These are phyloP conservation scores for Debaryomycetaceae sp. DNA, from an alignment of 1,139 yeast genomes.

Conservation along the genomic window DNA sequence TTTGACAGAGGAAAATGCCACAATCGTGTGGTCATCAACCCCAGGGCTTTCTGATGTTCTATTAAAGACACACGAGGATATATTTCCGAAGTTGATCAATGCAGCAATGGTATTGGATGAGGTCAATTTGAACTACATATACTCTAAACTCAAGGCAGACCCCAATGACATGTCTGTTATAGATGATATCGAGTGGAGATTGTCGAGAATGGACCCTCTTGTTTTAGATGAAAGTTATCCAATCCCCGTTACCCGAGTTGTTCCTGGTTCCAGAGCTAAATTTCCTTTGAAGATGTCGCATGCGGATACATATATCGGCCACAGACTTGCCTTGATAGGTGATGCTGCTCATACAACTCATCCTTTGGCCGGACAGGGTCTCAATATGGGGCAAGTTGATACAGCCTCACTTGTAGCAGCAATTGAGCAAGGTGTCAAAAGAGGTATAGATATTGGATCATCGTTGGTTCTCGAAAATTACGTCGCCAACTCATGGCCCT, in stretches of 20 bases:
- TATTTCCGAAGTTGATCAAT: constrained; percentile 70
- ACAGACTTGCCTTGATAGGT: constrained; percentile 86
- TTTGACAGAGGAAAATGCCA: constrained; percentile 78
- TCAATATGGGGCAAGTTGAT: constrained; percentile 97
- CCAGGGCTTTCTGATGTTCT: constrained; percentile 70
- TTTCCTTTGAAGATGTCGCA: constrained; percentile 89
- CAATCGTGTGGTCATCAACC: constrained; percentile 90
- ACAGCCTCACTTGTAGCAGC: constrained; percentile 70
- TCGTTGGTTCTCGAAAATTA: constrained; percentile 82
- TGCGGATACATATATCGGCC: constrained; percentile 83
- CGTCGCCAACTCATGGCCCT: constrained; percentile 75
- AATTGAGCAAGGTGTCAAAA: constrained; percentile 61
- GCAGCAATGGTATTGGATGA: constrained; percentile 77
- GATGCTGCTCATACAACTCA: constrained; percentile 99
- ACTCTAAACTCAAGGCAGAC: constrained; percentile 25
- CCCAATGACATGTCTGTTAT: constrained; percentile 49
- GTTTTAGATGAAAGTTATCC: constrained; percentile 64
- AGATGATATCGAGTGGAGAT: constrained; percentile 74
- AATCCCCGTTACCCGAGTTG: constrained; percentile 53
- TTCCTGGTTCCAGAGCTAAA: constrained; percentile 69
- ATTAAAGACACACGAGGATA: constrained; percentile 53
- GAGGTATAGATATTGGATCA: constrained; percentile 90
- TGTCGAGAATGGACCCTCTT: constrained; percentile 39
- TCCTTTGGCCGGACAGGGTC: constrained; percentile 97
- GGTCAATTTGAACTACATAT: constrained; percentile 40